Percentiles rank a stretch among this genome's conserved stretches.
Evolutionary conservation across 2,329 filamentous ascomycete genomes (phyloP).

Genomic region (Pseudocercospora macadamiae): DNA sequence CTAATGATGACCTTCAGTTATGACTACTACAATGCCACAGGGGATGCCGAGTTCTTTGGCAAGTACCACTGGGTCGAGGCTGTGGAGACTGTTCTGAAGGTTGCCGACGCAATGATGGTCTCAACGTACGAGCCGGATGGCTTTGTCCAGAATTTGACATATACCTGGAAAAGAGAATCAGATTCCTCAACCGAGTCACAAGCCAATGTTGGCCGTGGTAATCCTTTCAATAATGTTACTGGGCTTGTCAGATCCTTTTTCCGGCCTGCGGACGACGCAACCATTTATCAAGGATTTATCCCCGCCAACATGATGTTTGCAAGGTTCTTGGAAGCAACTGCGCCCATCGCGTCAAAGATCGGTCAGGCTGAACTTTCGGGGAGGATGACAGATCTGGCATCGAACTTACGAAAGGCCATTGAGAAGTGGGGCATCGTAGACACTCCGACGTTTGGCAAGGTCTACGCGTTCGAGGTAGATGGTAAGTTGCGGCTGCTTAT

Average conservation of each 20-base stretch:
- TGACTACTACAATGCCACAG: slow-evolving; percentile 54
- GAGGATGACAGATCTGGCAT: slow-evolving; percentile 61
- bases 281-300: slow-evolving; percentile 54
- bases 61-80: slow-evolving; percentile 53
- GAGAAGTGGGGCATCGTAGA: slow-evolving; percentile 47
- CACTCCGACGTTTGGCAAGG: slow-evolving; percentile 41
- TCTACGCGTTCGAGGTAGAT: slow-evolving; percentile 55
- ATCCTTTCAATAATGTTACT: slow-evolving; percentile 52
- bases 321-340: slow-evolving; percentile 59
- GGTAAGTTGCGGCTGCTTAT: slow-evolving; percentile 37
- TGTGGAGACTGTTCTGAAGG: slow-evolving; percentile 48
- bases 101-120: slow-evolving; percentile 51
- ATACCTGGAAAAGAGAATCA: slow-evolving; percentile 50
- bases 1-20: slow-evolving; percentile 17
- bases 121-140: slow-evolving; percentile 54
- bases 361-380: slow-evolving; percentile 53
- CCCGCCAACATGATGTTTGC: slow-evolving; percentile 72
- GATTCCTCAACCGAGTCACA: slow-evolving; percentile 52
- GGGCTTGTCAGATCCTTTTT: slow-evolving; percentile 55
- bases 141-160: slow-evolving; percentile 47
- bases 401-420: slow-evolving; percentile 49
- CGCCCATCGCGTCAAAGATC: slow-evolving; percentile 57
- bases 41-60: slow-evolving; percentile 52
- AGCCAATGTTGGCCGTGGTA: slow-evolving; percentile 57
- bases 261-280: slow-evolving; percentile 54